phyloP scores from a whole-genome alignment of 2,329 filamentous ascomycete species.

The Diaporthe velutina region DNA sequence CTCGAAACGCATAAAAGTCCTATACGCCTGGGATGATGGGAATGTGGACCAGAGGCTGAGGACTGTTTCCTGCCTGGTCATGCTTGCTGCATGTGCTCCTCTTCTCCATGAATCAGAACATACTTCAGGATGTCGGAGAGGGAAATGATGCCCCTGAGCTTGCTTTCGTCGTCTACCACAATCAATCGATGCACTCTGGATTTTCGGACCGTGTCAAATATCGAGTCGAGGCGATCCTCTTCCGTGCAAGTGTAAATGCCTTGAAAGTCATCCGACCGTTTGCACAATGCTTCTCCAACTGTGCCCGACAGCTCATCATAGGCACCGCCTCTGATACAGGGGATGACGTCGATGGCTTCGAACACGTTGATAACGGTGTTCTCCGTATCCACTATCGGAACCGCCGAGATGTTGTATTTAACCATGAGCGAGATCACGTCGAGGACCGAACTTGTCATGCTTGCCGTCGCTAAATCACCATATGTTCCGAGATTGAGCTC shows the following conservation, averaged over 20 bases:
- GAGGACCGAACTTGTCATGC: constrained; percentile 91
- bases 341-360: constrained; percentile 96
- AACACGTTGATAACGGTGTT: constrained; percentile 91
- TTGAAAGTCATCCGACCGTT: constrained; percentile 89
- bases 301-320: constrained; percentile 91
- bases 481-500: constrained; percentile 92
- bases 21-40: constrained; percentile 18
- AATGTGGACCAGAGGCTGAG: constrained; percentile 23
- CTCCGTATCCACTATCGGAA: constrained; percentile 89
- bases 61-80: constrained; percentile 32
- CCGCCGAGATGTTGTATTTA: constrained; percentile 91
- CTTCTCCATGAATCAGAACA: constrained; percentile 85
- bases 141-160: constrained; percentile 89
- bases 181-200: constrained; percentile 94
- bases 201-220: constrained; percentile 96
- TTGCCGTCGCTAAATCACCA: constrained; percentile 81
- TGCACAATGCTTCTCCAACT: constrained; percentile 90
- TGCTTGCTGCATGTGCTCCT: constrained; percentile 56
- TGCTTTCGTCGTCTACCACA: constrained; percentile 90
- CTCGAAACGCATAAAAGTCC: constrained; percentile 38
- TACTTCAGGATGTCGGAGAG: constrained; percentile 97
- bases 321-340: constrained; percentile 90
- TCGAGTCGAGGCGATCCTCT: constrained; percentile 91
- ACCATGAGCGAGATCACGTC: constrained; percentile 96
- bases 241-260: constrained; percentile 97